These are phyloP conservation scores for Rhododendron griersonianum DNA, from an alignment of 148 eudicot genomes.

Conservation along the genomic window DNA sequence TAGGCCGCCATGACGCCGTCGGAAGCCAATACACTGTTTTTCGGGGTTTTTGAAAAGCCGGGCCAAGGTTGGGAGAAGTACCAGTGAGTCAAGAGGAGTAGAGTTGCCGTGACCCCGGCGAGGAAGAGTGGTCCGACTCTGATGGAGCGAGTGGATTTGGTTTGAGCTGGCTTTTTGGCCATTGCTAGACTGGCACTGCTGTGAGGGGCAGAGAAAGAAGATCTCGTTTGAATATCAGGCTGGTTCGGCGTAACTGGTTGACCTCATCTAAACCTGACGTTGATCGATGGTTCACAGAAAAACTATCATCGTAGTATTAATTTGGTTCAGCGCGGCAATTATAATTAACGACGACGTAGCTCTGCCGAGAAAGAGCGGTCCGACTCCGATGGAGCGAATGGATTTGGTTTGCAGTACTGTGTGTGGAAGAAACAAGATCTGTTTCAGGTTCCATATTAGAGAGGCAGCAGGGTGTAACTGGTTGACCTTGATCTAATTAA, in stretches of 20 bases:
- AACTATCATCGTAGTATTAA: no score
- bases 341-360: no score
- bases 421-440: neutral
- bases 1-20: constrained; percentile 12
- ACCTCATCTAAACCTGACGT: no score
- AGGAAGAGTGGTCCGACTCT: neutral
- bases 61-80: neutral
- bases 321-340: no score
- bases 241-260: no score
- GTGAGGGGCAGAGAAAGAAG: neutral
- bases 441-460: neutral
- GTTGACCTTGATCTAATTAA: neutral
- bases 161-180: neutral
- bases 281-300: no score
- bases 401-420: neutral
- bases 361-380: no score
- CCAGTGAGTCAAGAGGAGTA: neutral
- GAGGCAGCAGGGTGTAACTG: neutral
- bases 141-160: neutral
- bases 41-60: neutral
- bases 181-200: neutral
- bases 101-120: neutral
- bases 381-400: neutral
- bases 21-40: neutral
- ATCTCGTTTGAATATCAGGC: neutral